A percentile compares a stretch with the other conserved stretches of the same genome.
phyloP scores from a whole-genome alignment of 345 rosid species.

The Eucalyptus sp. region DNA sequence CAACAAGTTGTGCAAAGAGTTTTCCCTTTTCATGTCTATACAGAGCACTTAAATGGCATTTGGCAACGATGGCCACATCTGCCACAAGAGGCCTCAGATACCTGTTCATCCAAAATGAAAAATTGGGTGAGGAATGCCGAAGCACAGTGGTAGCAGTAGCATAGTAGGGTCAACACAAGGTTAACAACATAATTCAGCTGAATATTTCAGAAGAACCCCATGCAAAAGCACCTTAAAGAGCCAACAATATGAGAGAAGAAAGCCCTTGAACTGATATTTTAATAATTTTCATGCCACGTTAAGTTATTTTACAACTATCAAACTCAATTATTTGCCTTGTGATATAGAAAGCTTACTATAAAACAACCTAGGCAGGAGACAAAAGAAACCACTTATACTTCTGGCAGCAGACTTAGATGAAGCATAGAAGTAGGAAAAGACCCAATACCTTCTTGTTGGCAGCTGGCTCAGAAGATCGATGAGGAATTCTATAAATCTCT shows the following conservation, averaged over 20 bases:
- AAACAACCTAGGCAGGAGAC: background rate
- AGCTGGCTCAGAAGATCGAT: slow-evolving; percentile 94
- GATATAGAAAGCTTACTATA: background rate
- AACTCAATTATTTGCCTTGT: background rate
- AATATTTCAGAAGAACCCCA: background rate
- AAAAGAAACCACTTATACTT: background rate
- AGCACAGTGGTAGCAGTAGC: background rate
- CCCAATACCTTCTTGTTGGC: slow-evolving; percentile 85
- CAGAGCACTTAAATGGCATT: slow-evolving; percentile 85
- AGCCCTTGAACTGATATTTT: background rate
- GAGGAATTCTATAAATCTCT: slow-evolving; percentile 96
- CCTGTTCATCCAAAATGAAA: slow-evolving; percentile 22
- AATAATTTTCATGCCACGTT: background rate
- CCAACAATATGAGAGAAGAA: background rate
- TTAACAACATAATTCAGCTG: background rate
- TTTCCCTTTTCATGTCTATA: slow-evolving; percentile 83
- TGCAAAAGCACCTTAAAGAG: background rate
- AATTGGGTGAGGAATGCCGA: background rate
- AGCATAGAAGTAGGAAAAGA: background rate
- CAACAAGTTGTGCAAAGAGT: slow-evolving; percentile 91
- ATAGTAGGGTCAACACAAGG: background rate
- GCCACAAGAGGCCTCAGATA: slow-evolving; percentile 95
- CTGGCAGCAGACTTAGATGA: background rate
- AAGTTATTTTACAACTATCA: background rate
- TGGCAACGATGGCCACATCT: slow-evolving; percentile 90